A percentile compares a stretch with the other conserved stretches of the same genome.
Conservation (phyloP, 495 filamentous ascomycete genomes). For the Xylaria venustula region DNA sequence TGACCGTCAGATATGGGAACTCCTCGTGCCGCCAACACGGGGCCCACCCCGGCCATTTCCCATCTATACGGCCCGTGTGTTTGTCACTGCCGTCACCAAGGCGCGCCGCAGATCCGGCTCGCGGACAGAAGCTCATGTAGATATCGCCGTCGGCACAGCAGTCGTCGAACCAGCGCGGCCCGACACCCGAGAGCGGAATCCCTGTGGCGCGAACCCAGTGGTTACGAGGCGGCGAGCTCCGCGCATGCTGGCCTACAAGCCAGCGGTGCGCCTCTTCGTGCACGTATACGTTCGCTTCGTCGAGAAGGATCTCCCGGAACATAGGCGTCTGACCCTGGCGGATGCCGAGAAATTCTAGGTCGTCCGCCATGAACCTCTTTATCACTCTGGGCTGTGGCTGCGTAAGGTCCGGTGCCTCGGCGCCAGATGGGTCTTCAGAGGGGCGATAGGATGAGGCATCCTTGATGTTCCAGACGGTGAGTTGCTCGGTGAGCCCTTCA, state of each 20-base stretch:
- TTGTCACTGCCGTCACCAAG: slow-evolving; percentile 11
- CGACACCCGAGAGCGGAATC: slow-evolving; percentile 53
- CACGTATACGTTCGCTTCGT: slow-evolving; percentile 52
- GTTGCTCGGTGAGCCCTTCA: slow-evolving; percentile 59
- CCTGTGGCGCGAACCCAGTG: slow-evolving; percentile 49
- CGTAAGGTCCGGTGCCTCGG: slow-evolving; percentile 27
- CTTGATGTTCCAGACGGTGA: slow-evolving; percentile 69
- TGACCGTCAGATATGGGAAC: slow-evolving; percentile 55
- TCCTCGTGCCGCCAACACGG: slow-evolving; percentile 57
- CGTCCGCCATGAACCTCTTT: slow-evolving; percentile 52
- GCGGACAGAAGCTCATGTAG: slow-evolving; percentile 42
- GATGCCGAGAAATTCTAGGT: slow-evolving; percentile 57
- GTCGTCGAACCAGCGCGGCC: slow-evolving; percentile 51
- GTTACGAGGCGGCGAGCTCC: slow-evolving; percentile 39
- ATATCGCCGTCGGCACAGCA: slow-evolving; percentile 49
- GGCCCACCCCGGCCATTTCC: slow-evolving; percentile 38
- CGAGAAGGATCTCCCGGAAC: slow-evolving; percentile 55
- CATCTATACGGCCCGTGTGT: background rate
- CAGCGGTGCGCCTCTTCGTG: slow-evolving; percentile 52
- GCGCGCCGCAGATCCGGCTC: slow-evolving; percentile 35
- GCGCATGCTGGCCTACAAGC: slow-evolving; percentile 44
- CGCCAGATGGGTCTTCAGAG: slow-evolving; percentile 53
- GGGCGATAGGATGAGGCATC: slow-evolving; percentile 49
- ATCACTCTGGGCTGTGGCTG: slow-evolving; percentile 49
- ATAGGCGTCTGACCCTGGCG: slow-evolving; percentile 55